Evolutionary conservation across 176 grass and related monocot species (phyloP), one percentile per base, ranked within the genome.

Genomic region (Musa beccarii): DNA sequence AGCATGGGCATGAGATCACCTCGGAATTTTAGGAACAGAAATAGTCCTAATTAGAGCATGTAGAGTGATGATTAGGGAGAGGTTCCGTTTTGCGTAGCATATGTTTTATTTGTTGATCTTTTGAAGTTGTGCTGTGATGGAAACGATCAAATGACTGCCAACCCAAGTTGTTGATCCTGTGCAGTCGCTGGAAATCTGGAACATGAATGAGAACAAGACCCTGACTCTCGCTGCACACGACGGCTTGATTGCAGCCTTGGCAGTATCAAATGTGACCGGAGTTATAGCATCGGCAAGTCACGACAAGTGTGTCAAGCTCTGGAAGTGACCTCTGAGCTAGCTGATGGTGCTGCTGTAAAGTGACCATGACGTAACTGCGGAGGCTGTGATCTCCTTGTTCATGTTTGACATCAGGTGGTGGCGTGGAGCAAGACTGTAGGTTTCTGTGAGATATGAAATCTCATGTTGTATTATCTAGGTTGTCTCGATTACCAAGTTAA

Each of bases 111-210:
- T 34, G 29, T 34, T 34, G 29, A 34, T 34, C 29, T 34, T 34
- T 34, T 34, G 29, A 34, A 34, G 14, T 11, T 26, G 15, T 29
- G 14, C 23, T 59, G 28, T 43, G 66, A 23, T 29, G 21, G 20
- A 29, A 68, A 14, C 57, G 13, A 24, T 51, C 14, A 49, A 62
- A 7, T 63, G 54, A 20, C 19, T 49, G 11, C 14, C 14, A 19
- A 56, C 20, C 1, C 1, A 9, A 59, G 13, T 49, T 1, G 2
- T 22, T 2, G 28, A 13, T 11, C 22, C 19, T 79, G 34, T 43
- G 78, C 69, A 80, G 79, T 73, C 79, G 1, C 69, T 80, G 4
- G 69, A 80, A 51, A 20, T 80, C 20, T 80, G 69, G 69, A 69
- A 73, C 69, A 65, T 73, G 69, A 28, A n/a, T 20, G 79, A 80